Conservation (phyloP, 768 basidiomycete species). For the Mycena sanguinolenta region DNA sequence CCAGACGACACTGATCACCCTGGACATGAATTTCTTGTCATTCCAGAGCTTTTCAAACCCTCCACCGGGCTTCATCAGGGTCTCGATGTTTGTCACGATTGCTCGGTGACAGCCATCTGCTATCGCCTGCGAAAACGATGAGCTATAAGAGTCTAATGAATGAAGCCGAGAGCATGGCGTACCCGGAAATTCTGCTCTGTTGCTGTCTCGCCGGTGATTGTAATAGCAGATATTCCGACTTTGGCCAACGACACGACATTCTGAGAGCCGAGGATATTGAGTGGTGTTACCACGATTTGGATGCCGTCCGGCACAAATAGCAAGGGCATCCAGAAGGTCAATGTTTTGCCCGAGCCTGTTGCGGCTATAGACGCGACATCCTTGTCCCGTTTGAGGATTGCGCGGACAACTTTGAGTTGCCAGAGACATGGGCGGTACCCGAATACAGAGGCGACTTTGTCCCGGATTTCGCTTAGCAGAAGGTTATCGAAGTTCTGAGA, state of each 20-base stretch:
- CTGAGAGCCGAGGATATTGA: not conserved
- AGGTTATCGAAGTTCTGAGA: not conserved
- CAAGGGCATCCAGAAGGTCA: conserved; percentile 22
- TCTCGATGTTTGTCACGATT: not conserved
- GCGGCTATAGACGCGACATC: conserved; percentile 5
- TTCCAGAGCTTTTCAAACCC: not conserved
- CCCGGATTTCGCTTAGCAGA: conserved; percentile 8
- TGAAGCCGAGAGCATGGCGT: not conserved
- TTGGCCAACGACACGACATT: not conserved
- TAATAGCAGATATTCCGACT: not conserved
- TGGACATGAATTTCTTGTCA: not conserved
- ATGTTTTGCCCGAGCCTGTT: conserved; percentile 8
- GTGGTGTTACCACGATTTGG: not conserved
- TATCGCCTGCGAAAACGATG: not conserved
- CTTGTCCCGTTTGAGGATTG: not conserved
- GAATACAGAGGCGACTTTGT: conserved; percentile 5
- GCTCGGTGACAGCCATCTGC: not conserved
- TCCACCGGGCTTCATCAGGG: not conserved
- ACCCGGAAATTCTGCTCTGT: not conserved
- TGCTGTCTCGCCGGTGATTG: not conserved
- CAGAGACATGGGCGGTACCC: not conserved
- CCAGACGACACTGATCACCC: not conserved
- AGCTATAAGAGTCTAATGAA: too few relatives aligned
- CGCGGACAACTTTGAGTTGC: conserved; percentile 10
- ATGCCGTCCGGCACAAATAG: not conserved